A percentile compares a stretch with the other conserved stretches of the same genome.
These are phyloP conservation scores for Carex myosuroides DNA, from an alignment of 176 grass and related monocot genomes.

Conservation along the genomic window DNA sequence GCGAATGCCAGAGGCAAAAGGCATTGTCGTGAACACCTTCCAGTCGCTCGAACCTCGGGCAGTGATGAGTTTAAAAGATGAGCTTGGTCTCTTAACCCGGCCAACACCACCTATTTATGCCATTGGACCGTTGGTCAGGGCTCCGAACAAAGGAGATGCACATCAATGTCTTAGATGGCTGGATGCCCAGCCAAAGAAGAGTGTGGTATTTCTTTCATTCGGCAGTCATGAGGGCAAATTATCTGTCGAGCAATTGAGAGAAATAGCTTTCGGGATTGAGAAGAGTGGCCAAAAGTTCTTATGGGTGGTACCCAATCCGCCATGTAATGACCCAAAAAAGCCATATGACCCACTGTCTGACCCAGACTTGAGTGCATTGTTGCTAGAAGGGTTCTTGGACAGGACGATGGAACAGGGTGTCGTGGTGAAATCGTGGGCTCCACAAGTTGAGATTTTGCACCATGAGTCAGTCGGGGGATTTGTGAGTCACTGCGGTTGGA, in stretches of 20 bases:
- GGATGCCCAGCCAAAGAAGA: conserved; percentile 2
- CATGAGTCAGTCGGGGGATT: no score
- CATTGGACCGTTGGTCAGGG: conserved; percentile 42
- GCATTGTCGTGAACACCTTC: conserved; percentile 48
- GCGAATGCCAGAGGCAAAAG: conserved; percentile 24
- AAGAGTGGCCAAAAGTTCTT: conserved; percentile 21
- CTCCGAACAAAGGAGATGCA: not conserved
- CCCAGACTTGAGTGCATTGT: not conserved
- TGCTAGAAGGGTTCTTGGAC: no score
- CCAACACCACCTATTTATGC: conserved; percentile 44
- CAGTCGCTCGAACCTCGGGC: conserved; percentile 34
- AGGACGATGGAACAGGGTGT: no score
- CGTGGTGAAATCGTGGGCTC: no score
- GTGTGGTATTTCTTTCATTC: conserved; percentile 25
- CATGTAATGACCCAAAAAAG: not conserved
- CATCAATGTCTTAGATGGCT: conserved; percentile 22
- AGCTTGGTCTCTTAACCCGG: not conserved
- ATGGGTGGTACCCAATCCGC: conserved; percentile 12
- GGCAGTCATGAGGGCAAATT: conserved; percentile 17
- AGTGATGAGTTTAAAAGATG: conserved; percentile 15
- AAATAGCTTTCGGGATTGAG: conserved; percentile 21
- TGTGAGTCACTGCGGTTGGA: conserved; percentile 31
- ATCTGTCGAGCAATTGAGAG: conserved; percentile 11
- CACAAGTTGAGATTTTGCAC: no score
- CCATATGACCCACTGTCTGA: not conserved